phyloP scores from a whole-genome alignment of 2,329 filamentous ascomycete species.

The Pestalotiopsis fici region DNA sequence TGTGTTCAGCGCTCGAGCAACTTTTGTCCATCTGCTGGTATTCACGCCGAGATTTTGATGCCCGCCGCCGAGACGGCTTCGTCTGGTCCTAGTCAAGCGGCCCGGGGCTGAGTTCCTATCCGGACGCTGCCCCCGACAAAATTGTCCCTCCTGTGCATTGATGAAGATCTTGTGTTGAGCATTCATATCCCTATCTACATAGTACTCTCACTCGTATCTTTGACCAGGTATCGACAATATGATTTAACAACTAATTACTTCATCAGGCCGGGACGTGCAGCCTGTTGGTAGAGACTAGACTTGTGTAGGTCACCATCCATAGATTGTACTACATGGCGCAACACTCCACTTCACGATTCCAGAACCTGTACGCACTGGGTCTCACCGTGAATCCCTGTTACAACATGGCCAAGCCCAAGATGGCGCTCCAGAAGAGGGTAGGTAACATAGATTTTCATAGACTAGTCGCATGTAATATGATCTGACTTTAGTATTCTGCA shows the following conservation, averaged over 20 bases:
- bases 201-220: no score
- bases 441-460: neutral
- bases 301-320: no score
- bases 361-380: neutral
- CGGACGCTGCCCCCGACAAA: neutral
- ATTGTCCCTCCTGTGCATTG: neutral
- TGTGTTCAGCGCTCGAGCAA: neutral
- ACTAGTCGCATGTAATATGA: neutral
- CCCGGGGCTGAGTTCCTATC: neutral
- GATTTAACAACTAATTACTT: no score
- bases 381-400: neutral
- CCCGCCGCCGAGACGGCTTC: neutral
- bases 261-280: no score
- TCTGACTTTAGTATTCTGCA: neutral
- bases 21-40: neutral
- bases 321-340: no score
- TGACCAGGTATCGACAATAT: no score
- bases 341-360: neutral
- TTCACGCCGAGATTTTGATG: neutral
- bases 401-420: neutral
- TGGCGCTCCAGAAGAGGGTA: neutral
- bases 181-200: neutral
- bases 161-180: neutral
- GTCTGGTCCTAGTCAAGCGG: neutral
- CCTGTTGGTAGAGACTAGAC: no score